Evolutionary conservation across 192 early-diverging fungal genomes (phyloP).

Genomic region (Haplosporangium gracile): DNA sequence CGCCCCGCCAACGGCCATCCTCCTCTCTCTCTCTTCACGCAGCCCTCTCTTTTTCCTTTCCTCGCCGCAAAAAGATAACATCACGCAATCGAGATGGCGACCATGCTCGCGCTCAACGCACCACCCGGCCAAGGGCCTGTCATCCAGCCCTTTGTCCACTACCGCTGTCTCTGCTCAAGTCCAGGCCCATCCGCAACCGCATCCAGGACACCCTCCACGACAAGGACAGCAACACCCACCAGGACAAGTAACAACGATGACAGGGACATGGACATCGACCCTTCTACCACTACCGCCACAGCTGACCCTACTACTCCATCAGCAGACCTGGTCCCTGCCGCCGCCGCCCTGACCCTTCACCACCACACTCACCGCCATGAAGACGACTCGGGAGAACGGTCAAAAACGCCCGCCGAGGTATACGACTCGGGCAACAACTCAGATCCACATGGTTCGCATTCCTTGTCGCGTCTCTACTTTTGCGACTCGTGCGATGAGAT

Average conservation of each 20-base stretch:
- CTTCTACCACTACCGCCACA: no score
- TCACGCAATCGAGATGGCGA: not conserved
- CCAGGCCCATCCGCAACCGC: conserved; percentile 21
- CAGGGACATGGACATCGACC: not conserved
- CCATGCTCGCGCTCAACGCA: conserved; percentile 47
- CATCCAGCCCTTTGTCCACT: conserved; percentile 47
- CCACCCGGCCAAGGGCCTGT: conserved; percentile 38
- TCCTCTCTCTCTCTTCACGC: not conserved
- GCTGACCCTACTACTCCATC: conserved; percentile 1
- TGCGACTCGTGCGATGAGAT: conserved; percentile 90
- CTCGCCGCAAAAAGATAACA: not conserved
- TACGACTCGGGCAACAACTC: conserved; percentile 47
- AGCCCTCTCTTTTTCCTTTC: not conserved
- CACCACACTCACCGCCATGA: not conserved
- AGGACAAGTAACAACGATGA: not conserved
- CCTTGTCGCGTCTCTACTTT: conserved; percentile 84
- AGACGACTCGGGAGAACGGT: not conserved
- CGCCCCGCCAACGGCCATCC: not conserved
- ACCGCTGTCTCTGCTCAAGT: conserved; percentile 49
- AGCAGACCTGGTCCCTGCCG: not conserved
- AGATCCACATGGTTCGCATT: conserved; percentile 42
- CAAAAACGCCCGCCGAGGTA: conserved; percentile 20
- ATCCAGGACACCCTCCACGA: conserved; percentile 3
- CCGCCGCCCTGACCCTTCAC: not conserved
- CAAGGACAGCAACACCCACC: not conserved